These are phyloP conservation scores for Solanum hybrid DNA, from an alignment of 305 asterid genomes.

Conservation along the genomic window DNA sequence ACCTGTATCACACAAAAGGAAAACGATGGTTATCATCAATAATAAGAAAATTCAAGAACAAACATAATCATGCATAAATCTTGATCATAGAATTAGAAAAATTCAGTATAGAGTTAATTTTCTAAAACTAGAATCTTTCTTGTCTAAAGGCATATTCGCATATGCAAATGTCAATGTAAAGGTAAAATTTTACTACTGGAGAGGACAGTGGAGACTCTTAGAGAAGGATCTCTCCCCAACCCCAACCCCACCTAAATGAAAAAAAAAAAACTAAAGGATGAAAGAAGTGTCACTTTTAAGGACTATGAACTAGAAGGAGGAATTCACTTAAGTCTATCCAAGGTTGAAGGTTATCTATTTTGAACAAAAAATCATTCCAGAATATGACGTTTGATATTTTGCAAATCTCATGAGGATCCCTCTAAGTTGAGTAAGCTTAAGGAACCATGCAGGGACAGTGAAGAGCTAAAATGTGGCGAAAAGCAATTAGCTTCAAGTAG, in stretches of 20 bases:
- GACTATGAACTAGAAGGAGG: not conserved
- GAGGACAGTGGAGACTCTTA: not conserved
- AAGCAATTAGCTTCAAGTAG: not conserved
- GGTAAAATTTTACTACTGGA: not conserved
- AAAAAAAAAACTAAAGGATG: not conserved
- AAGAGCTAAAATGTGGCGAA: not conserved
- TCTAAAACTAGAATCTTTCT: not conserved
- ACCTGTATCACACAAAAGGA: constrained; percentile 42
- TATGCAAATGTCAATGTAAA: not conserved
- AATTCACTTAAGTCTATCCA: not conserved
- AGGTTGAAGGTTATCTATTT: not conserved
- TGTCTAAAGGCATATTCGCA: not conserved
- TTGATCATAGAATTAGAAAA: not conserved
- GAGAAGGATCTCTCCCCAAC: not conserved
- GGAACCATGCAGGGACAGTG: not conserved
- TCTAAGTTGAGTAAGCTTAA: not conserved
- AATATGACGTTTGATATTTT: not conserved
- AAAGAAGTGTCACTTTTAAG: not conserved
- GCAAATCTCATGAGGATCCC: not conserved
- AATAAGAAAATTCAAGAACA: not conserved
- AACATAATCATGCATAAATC: not conserved
- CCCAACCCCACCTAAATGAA: not conserved
- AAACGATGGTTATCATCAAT: constrained; percentile 6
- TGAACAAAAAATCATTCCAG: not conserved
- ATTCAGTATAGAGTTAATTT: not conserved